Evolutionary conservation across 108 stramenopile genomes (phyloP).

Genomic region (Aurantiochytrium sp.): DNA sequence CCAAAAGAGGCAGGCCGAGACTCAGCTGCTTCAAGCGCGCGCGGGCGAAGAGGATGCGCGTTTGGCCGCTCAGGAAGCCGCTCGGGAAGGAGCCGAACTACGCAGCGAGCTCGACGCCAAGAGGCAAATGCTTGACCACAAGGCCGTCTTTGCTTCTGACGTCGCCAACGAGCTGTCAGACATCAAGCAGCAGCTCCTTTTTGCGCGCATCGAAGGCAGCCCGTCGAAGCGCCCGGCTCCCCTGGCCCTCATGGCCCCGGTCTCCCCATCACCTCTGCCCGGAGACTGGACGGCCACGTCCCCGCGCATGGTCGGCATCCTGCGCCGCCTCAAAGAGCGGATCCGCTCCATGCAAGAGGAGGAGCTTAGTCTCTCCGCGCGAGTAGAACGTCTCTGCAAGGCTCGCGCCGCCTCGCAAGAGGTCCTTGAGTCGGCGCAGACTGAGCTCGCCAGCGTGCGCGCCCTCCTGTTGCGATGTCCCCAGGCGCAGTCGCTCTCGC

Average conservation of each 20-base stretch:
- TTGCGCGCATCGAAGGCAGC: not conserved
- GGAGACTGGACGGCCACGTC: not conserved
- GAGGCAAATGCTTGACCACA: not conserved
- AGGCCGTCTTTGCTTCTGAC: not conserved
- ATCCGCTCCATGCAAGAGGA: not conserved
- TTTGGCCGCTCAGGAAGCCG: too few relatives aligned
- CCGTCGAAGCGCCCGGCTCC: too few relatives aligned
- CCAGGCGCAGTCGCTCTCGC: too few relatives aligned
- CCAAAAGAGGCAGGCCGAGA: not conserved
- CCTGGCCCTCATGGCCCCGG: not conserved
- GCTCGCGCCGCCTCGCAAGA: not conserved
- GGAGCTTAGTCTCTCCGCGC: not conserved
- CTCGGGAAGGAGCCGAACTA: not conserved
- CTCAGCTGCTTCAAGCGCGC: too few relatives aligned
- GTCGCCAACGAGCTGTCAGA: not conserved
- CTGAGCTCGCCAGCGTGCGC: not conserved
- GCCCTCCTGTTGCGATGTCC: not conserved
- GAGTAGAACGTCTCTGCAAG: not conserved
- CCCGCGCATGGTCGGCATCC: not conserved
- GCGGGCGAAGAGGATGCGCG: too few relatives aligned
- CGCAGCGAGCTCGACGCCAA: not conserved
- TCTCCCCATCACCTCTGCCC: not conserved
- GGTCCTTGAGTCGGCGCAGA: not conserved
- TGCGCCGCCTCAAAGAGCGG: not conserved
- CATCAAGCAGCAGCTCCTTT: not conserved